These are phyloP conservation scores for Fusarium sororula DNA, from an alignment of 2,329 filamentous ascomycete genomes.

Conservation along the genomic window DNA sequence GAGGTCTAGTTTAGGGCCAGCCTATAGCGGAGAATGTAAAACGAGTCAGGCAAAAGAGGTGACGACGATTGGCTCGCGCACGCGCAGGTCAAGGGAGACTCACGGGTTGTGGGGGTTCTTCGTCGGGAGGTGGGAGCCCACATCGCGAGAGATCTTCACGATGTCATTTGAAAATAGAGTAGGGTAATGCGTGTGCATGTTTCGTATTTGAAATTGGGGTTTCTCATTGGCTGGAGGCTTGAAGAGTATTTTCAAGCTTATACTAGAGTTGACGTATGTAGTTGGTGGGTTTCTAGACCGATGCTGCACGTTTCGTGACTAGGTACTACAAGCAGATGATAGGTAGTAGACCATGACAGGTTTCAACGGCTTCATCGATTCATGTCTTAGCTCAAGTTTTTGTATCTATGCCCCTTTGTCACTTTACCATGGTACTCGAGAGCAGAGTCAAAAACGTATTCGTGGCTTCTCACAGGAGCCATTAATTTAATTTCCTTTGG, in stretches of 20 bases:
- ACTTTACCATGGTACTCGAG: not conserved
- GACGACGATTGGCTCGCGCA: slow-evolving; percentile 4
- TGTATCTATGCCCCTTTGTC: too few species aligned
- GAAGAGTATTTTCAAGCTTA: not conserved
- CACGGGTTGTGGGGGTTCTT: not conserved
- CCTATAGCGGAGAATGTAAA: slow-evolving; percentile 13
- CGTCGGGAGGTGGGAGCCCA: not conserved
- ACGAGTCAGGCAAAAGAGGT: not conserved
- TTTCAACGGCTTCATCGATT: not conserved
- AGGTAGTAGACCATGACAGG: not conserved
- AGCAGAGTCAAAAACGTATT: not conserved
- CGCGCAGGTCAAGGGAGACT: not conserved
- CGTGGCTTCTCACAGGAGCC: not conserved
- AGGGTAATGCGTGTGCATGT: not conserved
- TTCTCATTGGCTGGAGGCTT: not conserved
- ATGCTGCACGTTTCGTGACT: not conserved
- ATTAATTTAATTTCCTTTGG: not conserved
- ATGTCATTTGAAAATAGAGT: not conserved
- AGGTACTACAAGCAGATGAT: not conserved
- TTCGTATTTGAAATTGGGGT: not conserved
- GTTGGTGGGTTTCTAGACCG: not conserved
- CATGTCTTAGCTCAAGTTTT: not conserved
- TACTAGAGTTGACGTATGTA: not conserved
- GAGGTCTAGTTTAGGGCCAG: not conserved
- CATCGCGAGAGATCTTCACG: slow-evolving; percentile 9